phyloP scores from a whole-genome alignment of 257 asterid species.

The Capsicum baccatum region DNA sequence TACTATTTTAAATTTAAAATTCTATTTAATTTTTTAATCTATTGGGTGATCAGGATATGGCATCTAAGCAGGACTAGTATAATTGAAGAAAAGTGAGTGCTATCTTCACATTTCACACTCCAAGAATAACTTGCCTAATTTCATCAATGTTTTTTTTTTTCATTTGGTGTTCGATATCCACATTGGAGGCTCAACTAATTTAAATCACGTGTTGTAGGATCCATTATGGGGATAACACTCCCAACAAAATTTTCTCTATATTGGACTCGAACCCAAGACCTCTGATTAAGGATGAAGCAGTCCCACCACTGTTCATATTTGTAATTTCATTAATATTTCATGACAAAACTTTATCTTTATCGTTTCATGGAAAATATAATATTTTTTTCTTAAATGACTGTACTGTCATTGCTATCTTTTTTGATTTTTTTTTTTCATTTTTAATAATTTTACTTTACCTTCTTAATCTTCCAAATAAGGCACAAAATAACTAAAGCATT shows the following conservation, averaged over 20 bases:
- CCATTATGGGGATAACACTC: too few relatives aligned
- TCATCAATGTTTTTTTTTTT: neutral
- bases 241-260: too few relatives aligned
- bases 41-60: neutral
- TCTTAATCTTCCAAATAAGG: neutral
- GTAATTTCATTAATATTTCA: neutral
- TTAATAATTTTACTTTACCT: neutral
- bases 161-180: too few relatives aligned
- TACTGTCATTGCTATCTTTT: neutral
- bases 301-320: too few relatives aligned
- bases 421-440: neutral
- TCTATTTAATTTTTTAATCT: too few relatives aligned
- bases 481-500: neutral
- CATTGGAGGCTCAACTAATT: too few relatives aligned
- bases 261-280: too few relatives aligned
- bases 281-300: too few relatives aligned
- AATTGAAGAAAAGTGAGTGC: neutral
- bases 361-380: neutral
- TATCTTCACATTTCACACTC: neutral
- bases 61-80: neutral
- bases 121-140: slow-evolving; percentile 1
- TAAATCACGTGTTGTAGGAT: too few relatives aligned
- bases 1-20: neutral
- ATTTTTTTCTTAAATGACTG: neutral
- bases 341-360: neutral